Evolutionary conservation across 345 rosid genomes (phyloP), one percentile per base, ranked within the genome.

Genomic region (Erucastrum elatum): DNA sequence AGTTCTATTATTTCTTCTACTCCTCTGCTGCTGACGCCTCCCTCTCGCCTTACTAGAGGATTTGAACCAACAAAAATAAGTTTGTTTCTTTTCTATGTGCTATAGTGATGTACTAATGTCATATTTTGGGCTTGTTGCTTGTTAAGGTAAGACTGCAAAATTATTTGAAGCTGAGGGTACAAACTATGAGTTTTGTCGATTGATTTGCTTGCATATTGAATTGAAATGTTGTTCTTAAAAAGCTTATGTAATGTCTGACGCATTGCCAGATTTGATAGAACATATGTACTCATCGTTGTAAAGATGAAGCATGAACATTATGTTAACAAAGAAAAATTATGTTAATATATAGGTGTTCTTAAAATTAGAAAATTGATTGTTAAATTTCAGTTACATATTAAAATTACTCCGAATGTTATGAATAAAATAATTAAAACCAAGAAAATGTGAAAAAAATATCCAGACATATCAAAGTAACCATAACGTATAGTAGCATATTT

Each of bases 1-100:
- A 90, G 77, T 88, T 93, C 81, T 93, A 88, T 87, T 91, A 93
- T 73, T 41, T 89, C 49, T 85, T 74, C 86, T 89, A 85, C 75
- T 88, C 96, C 72, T 91, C 82, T 80, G 93, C 98, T 29, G 79
- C 86, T 74, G 91, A 84, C 21, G 63, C 77, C 16, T 80, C 83
- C 25, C 64, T 65, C 41, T 70, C 80, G 10, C 83, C 83, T 44
- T 80, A 75, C 71, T 80, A 80, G 74, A 70, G 6, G 8, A 30
- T 35, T 55, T 35, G 55, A 34, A 62, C 37, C 66, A 16, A 37
- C 51, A 34, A 2, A 34, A 25, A 31, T 58, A 59, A 33, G 59
- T n/a, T 41, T 39, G 2, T 41, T 7, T 67, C 4, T 58, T 46
- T 60, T 21, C 13, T 68, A 4, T 62, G 71, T 68, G 34, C 13